Base-by-base conservation (phyloP, 2,329 filamentous ascomycete genomes). In the Neofusicoccum ribis region DNA sequence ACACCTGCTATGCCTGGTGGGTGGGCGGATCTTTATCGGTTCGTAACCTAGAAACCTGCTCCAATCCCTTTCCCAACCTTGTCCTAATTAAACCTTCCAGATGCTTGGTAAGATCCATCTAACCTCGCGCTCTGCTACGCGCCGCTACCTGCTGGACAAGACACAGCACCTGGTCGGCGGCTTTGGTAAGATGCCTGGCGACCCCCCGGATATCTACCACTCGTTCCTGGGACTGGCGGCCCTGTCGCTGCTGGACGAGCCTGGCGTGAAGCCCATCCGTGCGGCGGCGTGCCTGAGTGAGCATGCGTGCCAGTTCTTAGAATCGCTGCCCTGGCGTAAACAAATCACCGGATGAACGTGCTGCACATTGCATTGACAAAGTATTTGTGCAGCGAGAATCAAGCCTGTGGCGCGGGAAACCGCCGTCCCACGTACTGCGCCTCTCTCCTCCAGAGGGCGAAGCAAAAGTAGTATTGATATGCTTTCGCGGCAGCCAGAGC, bases 1-100 rank as follows among this genome's bases (percentile, higher is more conserved):
- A 99, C 78, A 98, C 95, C 0, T 99, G 95, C 79, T 99, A 99
- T 77, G 90, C 88, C 23, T 99, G 94, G 83, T 99, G 95, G 95
- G 92, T 91, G 0, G 84, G 85, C 3, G 92, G 87, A 1, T 87
- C 92, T 59, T 75, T 65, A 47, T 50, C 63, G 85, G 59, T 74
- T 77, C 66, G 82, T 84, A 77, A 31, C 27, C 15, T 20, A 12
- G 47, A 23, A 27, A 27, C 15, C 34, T 41, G 17, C 51, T 31
- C 23, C 39, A 11, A n/a, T 5, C 23, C 50, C n/a, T 44, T 6
- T 17, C 31, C 52, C 3, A 9, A 11, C 27, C 14, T 12, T 34
- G 2, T 70, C 80, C 91, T 11, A 82, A 84, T 36, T 78, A 31
- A 31, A n/a, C 34, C 37, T 23, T 59, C 23, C 9, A 64, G 63